Conservation (phyloP, 2,329 filamentous ascomycete species). For the Arthroderma sp. region DNA sequence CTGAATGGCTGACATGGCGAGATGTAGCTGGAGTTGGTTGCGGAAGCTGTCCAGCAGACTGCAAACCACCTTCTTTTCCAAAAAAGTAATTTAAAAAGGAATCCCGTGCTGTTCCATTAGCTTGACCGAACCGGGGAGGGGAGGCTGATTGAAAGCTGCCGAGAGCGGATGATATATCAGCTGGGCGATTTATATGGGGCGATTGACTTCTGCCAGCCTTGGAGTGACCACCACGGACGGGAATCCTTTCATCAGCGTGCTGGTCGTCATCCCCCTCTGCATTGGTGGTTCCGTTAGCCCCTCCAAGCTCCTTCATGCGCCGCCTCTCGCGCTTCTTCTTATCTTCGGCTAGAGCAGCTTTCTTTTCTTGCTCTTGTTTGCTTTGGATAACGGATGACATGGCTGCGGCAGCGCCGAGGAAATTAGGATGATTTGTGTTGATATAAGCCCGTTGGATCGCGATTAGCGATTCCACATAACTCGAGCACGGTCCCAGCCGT, state of each 20-base stretch:
- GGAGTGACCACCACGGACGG: slow-evolving; percentile 49
- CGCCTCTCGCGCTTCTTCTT: slow-evolving; percentile 72
- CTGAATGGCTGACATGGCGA: slow-evolving; percentile 64
- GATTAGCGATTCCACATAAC: slow-evolving; percentile 91
- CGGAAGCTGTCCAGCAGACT: slow-evolving; percentile 23
- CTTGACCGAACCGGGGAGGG: slow-evolving; percentile 50
- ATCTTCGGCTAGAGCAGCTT: slow-evolving; percentile 65
- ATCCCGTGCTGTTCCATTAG: slow-evolving; percentile 56
- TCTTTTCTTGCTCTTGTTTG: slow-evolving; percentile 88
- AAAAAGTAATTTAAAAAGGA: slow-evolving; percentile 99
- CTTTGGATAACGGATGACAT: slow-evolving; percentile 95
- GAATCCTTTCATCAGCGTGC: slow-evolving; percentile 35
- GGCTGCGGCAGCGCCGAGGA: slow-evolving; percentile 86
- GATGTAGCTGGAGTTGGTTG: slow-evolving; percentile 29
- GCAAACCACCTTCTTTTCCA: slow-evolving; percentile 68
- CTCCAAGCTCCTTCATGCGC: slow-evolving; percentile 67
- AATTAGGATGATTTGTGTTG: slow-evolving; percentile 98
- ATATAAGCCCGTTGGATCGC: slow-evolving; percentile 97
- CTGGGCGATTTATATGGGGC: slow-evolving; percentile 51
- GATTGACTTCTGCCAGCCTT: slow-evolving; percentile 67
- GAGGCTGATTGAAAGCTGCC: slow-evolving; percentile 48
- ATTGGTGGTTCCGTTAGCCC: slow-evolving; percentile 57
- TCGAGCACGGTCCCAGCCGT: slow-evolving; percentile 74
- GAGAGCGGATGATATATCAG: slow-evolving; percentile 52
- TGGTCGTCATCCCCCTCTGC: slow-evolving; percentile 50